phyloP scores from a whole-genome alignment of 2,329 filamentous ascomycete species.

The Colletotrichum sp. region DNA sequence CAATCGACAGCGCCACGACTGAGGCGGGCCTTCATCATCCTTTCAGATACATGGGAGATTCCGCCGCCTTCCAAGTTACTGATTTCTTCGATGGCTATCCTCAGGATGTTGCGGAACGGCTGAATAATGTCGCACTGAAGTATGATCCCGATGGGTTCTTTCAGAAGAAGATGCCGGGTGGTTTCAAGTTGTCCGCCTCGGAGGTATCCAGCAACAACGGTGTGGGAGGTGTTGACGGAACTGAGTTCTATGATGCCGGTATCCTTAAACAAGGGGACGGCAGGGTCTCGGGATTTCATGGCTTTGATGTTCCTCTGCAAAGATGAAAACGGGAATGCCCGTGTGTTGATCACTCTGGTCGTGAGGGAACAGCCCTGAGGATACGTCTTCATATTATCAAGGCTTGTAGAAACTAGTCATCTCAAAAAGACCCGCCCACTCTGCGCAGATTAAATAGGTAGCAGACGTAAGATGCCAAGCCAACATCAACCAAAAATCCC shows the following conservation, averaged over 20 bases:
- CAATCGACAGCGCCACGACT: background rate
- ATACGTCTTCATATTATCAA: background rate
- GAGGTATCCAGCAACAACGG: accelerated
- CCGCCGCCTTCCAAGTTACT: background rate
- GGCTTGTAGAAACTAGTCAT: background rate
- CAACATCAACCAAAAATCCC: background rate
- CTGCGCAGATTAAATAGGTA: background rate
- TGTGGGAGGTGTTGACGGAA: background rate
- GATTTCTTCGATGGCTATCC: background rate
- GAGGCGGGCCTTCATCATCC: background rate
- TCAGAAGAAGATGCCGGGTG: background rate
- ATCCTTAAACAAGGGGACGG: accelerated
- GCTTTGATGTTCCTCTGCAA: background rate
- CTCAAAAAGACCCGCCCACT: background rate
- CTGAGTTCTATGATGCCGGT: accelerated
- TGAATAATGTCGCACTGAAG: background rate
- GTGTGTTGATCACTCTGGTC: background rate
- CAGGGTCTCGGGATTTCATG: background rate
- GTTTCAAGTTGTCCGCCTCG: background rate
- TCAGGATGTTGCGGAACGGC: accelerated
- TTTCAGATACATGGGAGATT: background rate
- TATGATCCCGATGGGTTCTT: background rate
- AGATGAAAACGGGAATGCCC: background rate
- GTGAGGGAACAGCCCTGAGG: background rate
- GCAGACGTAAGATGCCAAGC: background rate